phyloP scores from a whole-genome alignment of 2,329 filamentous ascomycete genomes.

The Zasmidium angulare region DNA sequence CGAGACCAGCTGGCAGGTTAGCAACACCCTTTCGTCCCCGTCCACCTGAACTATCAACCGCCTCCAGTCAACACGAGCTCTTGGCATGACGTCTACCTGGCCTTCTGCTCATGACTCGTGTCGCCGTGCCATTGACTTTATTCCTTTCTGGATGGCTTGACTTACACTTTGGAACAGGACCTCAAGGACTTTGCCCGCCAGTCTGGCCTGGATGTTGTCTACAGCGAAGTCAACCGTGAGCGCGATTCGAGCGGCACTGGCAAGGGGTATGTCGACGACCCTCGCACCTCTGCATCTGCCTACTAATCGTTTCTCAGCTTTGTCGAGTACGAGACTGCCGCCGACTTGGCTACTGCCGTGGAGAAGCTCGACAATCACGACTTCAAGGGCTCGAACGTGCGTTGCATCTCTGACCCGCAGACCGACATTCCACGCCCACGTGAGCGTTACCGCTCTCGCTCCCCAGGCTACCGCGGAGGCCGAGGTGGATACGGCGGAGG shows the following conservation, averaged over 20 bases:
- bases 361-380: conserved; percentile 92
- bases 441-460: conserved; percentile 74
- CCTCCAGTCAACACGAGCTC: background rate
- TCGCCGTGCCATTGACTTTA: conserved; percentile 8
- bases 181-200: conserved; percentile 99
- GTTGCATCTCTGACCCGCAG: conserved; percentile 81
- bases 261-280: conserved; percentile 64
- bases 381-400: conserved; percentile 86
- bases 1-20: conserved; percentile 99
- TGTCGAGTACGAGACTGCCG: conserved; percentile 93
- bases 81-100: background rate
- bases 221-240: conserved; percentile 92
- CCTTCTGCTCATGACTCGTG: conserved; percentile 2
- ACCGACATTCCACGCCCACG: conserved; percentile 62
- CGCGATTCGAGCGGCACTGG: conserved; percentile 62
- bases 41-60: background rate
- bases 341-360: conserved; percentile 84
- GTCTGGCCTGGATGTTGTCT: conserved; percentile 95
- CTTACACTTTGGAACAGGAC: conserved; percentile 64
- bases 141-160: conserved; percentile 14
- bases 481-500: conserved; percentile 49
- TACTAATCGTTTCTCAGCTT: conserved; percentile 50
- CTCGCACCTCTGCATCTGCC: background rate
- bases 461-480: conserved; percentile 65
- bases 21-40: conserved; percentile 48